These are phyloP conservation scores for Trichosporon sp. DNA, from an alignment of 1,284 basidiomycete species.

Conservation along the genomic window DNA sequence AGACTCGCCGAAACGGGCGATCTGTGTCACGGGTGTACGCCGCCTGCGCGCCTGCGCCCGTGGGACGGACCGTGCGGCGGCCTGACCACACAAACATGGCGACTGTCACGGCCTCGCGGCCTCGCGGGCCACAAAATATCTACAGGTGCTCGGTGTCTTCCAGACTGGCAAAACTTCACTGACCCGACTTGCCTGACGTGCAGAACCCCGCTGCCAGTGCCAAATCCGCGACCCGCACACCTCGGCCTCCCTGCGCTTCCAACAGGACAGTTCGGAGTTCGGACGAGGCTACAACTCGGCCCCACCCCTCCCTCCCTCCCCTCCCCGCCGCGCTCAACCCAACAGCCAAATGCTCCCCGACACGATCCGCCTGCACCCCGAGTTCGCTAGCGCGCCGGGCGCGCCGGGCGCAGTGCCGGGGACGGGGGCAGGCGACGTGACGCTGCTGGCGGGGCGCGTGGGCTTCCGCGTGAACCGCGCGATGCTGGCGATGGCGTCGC, in stretches of 20 bases:
- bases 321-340: background rate
- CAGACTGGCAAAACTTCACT: background rate
- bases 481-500: slow-evolving; percentile 21
- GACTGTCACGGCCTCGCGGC: too few species aligned
- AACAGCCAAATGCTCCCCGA: background rate
- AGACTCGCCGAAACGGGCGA: background rate
- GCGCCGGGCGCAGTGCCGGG: too few species aligned
- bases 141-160: background rate
- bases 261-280: too few species aligned
- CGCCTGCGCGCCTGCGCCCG: background rate
- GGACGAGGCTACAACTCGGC: too few species aligned
- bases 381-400: slow-evolving; percentile 14
- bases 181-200: background rate
- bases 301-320: background rate
- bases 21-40: background rate
- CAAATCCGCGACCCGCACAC: too few species aligned
- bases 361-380: background rate
- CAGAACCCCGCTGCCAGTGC: too few species aligned
- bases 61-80: background rate
- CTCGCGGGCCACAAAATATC: background rate
- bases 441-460: slow-evolving; percentile 13
- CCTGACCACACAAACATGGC: too few species aligned
- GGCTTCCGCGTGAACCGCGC: slow-evolving; percentile 18
- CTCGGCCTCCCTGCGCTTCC: too few species aligned
- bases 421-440: too few species aligned